Evolutionary conservation across 1,284 basidiomycete genomes (phyloP).

Genomic region (Sporisorium reilianum): DNA sequence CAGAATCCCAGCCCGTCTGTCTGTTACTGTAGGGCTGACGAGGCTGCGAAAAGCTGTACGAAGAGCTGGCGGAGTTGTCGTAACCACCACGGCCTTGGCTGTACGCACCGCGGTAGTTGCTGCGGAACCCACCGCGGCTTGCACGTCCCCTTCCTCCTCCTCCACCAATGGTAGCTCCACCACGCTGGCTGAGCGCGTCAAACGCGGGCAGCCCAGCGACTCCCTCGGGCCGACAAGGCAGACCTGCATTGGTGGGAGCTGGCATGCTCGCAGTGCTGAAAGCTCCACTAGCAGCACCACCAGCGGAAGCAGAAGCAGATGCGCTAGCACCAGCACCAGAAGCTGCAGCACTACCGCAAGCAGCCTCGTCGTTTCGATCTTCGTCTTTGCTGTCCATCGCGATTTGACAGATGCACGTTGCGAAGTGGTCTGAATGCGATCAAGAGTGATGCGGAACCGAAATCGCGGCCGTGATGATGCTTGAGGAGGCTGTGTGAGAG

Average conservation of each 20-base stretch:
- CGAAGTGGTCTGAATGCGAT: neutral
- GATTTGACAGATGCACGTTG: neutral
- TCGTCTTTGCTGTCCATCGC: slow-evolving; percentile 3
- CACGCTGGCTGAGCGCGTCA: neutral
- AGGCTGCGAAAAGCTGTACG: neutral
- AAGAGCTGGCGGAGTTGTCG: neutral
- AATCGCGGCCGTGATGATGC: neutral
- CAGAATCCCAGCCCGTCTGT: neutral
- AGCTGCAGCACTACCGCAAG: neutral
- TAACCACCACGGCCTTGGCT: neutral
- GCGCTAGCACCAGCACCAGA: neutral
- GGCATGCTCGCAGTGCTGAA: neutral
- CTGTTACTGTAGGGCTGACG: neutral
- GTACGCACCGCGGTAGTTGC: neutral
- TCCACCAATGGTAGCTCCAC: neutral
- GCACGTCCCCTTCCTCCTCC: neutral
- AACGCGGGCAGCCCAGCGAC: neutral
- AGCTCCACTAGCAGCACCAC: neutral
- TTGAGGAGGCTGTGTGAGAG: neutral
- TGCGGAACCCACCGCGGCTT: neutral
- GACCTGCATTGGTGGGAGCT: neutral
- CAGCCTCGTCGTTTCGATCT: neutral
- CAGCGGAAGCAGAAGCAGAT: no score
- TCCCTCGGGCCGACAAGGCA: slow-evolving; percentile 13
- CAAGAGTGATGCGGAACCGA: neutral